phyloP scores from a whole-genome alignment of 768 basidiomycete genomes.

The Rhodotorula graminis region DNA sequence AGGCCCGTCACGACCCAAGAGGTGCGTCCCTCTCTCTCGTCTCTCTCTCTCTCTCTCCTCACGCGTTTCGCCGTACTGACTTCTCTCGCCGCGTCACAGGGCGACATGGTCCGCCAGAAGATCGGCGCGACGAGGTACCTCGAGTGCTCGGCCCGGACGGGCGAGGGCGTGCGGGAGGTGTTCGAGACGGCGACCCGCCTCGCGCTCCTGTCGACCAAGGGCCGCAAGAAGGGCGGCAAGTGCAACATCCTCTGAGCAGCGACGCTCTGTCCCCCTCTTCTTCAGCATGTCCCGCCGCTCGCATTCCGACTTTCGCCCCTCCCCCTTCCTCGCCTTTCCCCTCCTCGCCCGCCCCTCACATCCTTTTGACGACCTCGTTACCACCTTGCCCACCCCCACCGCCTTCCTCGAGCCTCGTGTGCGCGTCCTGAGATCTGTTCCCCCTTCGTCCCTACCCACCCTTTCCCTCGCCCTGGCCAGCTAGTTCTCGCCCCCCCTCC shows the following conservation, averaged over 20 bases:
- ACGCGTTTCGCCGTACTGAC: too few relatives aligned
- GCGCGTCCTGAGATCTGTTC: neutral
- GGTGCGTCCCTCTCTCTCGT: constrained; percentile 52
- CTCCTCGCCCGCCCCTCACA: neutral
- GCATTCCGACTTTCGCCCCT: too few relatives aligned
- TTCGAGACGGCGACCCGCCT: constrained; percentile 96
- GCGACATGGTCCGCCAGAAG: constrained; percentile 90
- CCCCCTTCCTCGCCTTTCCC: neutral
- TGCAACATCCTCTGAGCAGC: constrained; percentile 39
- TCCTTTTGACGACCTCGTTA: neutral
- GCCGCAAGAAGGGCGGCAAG: constrained; percentile 39
- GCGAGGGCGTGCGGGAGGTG: constrained; percentile 95
- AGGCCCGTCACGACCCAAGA: constrained; percentile 90
- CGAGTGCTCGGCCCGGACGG: constrained; percentile 93
- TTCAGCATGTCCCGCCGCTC: neutral
- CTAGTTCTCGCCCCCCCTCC: neutral
- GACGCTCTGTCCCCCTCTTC: neutral
- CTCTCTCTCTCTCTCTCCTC: too few relatives aligned
- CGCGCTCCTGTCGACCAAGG: constrained; percentile 59
- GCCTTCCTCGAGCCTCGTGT: neutral
- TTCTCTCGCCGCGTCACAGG: too few relatives aligned
- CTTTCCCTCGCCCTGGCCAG: neutral
- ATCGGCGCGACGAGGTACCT: constrained; percentile 95
- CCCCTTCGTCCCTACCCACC: neutral
- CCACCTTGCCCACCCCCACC: neutral